Evolutionary conservation across 75 land plant species (phyloP), one percentile per base, ranked within the genome.

Genomic region (Picea sitchensis): DNA sequence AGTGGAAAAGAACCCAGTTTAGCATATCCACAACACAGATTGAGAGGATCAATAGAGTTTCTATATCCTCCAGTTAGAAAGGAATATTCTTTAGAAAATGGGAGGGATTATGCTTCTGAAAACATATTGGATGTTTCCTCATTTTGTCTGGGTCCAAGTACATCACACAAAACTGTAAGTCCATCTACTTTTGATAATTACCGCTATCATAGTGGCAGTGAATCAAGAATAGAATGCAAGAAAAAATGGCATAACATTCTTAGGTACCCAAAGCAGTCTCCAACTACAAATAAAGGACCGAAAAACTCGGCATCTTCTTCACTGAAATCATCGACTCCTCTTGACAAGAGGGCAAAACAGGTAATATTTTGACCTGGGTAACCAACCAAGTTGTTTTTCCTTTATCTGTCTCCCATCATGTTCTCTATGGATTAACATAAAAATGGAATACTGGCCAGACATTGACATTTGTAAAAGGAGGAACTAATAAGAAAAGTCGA

Each of bases 191-290:
- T 71, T 71, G 74, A 71, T 44, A 71, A 11, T 2, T 71, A 71
- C 74, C 54, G 44, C 20, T 71, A 71, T 21, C 74, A 11, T 38
- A 41, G 74, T 71, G 56, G 9, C 26, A 38, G n/a, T 44, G 74
- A 71, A 44, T 71, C 74, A 71, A 71, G 74, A 71, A n/a, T 44
- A 71, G 54, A 44, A 71, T 44, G 74, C 74, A 71, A 71, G 74
- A 71, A 47, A 71, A 71, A 71, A 71, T 44, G 74, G 74, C 51
- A 44, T 54, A 71, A 71, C 13, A 44, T 71, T 38, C 54, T 71
- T 18, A 71, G 18, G 47, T 71, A 71, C 51, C 56, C 51, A 44
- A 71, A 71, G 26, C 8, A 51, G 56, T 51, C 56, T 51, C 56
- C 56, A 51, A 51, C 56, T 51, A 51, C 56, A 51, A 51, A 51